phyloP scores from a whole-genome alignment of 495 filamentous ascomycete species.

The Apodospora peruviana region DNA sequence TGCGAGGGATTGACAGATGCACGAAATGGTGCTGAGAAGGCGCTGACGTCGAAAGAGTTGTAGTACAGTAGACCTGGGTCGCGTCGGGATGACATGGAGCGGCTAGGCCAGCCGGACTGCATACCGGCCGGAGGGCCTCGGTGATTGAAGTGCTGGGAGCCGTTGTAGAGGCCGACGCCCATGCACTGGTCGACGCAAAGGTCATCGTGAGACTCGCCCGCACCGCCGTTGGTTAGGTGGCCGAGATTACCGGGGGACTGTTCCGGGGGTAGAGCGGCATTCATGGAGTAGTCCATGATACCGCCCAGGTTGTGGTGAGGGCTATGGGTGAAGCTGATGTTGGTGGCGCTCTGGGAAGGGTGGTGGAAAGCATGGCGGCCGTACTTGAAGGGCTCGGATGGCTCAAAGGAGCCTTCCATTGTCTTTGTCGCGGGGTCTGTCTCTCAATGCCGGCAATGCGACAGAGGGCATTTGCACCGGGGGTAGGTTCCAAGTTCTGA shows the following conservation, averaged over 20 bases:
- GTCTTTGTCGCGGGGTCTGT: background rate
- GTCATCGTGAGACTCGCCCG: slow-evolving; percentile 34
- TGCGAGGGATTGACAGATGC: background rate
- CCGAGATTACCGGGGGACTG: background rate
- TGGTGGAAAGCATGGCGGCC: slow-evolving; percentile 11
- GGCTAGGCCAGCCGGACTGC: slow-evolving; percentile 12
- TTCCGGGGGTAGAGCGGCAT: too few species aligned
- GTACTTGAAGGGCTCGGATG: slow-evolving; percentile 13
- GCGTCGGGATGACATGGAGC: slow-evolving; percentile 4
- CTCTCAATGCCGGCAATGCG: too few species aligned
- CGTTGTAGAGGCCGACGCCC: slow-evolving; percentile 28
- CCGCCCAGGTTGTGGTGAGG: slow-evolving; percentile 11
- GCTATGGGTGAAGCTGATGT: background rate
- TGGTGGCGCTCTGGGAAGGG: slow-evolving; percentile 16
- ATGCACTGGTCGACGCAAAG: slow-evolving; percentile 34
- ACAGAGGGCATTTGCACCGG: too few species aligned
- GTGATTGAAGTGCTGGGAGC: slow-evolving; percentile 26
- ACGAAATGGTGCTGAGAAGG: slow-evolving; percentile 12
- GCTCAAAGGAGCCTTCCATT: slow-evolving; percentile 20
- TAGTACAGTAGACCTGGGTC: slow-evolving; percentile 3
- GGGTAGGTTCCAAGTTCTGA: too few species aligned
- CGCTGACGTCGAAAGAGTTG: slow-evolving; percentile 2
- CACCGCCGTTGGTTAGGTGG: slow-evolving; percentile 3
- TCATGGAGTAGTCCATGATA: slow-evolving; percentile 6
- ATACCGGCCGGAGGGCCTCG: slow-evolving; percentile 12